phyloP scores from a whole-genome alignment of 345 rosid species.

The Salix viminalis region DNA sequence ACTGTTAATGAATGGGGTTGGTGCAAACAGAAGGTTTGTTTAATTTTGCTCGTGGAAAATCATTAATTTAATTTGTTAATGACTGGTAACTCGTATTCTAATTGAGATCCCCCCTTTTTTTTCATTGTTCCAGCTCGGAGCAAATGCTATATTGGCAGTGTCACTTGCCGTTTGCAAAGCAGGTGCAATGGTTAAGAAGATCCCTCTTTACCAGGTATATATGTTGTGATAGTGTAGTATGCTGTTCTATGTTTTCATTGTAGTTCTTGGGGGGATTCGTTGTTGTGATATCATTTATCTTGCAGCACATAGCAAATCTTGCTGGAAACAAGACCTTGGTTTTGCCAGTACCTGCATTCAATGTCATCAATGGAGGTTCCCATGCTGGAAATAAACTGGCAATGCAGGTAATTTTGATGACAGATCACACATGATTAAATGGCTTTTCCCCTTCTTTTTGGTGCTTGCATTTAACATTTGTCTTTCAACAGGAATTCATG shows the following conservation, averaged over 20 bases:
- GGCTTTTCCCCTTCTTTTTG: neutral
- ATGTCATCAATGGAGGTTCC: constrained; percentile 98
- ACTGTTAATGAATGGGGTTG: constrained; percentile 99
- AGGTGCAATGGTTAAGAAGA: constrained; percentile 59
- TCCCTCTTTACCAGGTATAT: constrained; percentile 75
- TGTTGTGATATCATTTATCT: neutral
- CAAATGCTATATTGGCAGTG: constrained; percentile 90
- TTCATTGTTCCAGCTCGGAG: constrained; percentile 61
- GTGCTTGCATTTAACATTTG: neutral
- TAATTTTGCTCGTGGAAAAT: neutral
- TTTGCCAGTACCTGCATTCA: constrained; percentile 94
- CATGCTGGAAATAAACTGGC: constrained; percentile 99
- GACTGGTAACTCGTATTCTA: neutral
- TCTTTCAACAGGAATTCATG: constrained; percentile 74
- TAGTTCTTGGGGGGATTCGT: neutral
- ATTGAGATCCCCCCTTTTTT: neutral
- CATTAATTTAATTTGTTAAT: neutral
- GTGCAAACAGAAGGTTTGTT: constrained; percentile 91
- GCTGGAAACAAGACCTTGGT: constrained; percentile 90
- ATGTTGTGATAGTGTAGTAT: neutral
- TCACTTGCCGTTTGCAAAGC: constrained; percentile 95
- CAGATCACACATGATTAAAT: neutral
- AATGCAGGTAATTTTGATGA: constrained; percentile 61
- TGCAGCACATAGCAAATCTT: constrained; percentile 88
- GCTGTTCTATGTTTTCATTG: neutral